Evolutionary conservation across 495 filamentous ascomycete species (phyloP).

Genomic region (Aspergillus conjunctus): DNA sequence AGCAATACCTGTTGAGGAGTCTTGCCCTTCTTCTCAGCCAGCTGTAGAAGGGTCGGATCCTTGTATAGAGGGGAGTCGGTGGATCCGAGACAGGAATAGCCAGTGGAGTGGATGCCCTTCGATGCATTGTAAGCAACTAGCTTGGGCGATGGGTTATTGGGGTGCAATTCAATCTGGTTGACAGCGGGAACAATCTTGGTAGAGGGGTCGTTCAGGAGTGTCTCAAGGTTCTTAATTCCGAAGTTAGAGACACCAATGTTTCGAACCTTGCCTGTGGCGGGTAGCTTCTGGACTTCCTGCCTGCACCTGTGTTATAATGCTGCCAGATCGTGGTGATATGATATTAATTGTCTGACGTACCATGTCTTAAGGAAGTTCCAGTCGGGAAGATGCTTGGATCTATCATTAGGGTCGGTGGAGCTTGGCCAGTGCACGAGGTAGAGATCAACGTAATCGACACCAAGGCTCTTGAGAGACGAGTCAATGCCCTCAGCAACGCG

Average conservation of each 20-base stretch:
- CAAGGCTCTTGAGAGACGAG: slow-evolving; percentile 67
- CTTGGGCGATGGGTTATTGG: slow-evolving; percentile 77
- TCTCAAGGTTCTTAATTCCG: slow-evolving; percentile 61
- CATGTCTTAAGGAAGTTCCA: slow-evolving; percentile 86
- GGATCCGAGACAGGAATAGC: slow-evolving; percentile 69
- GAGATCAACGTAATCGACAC: slow-evolving; percentile 77
- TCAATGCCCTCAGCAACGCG: slow-evolving; percentile 68
- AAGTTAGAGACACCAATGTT: slow-evolving; percentile 71
- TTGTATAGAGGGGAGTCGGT: slow-evolving; percentile 57
- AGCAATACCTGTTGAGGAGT: slow-evolving; percentile 70
- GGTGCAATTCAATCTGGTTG: slow-evolving; percentile 93
- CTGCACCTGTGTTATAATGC: slow-evolving; percentile 24
- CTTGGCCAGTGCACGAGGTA: slow-evolving; percentile 88
- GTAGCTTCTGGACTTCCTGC: slow-evolving; percentile 79
- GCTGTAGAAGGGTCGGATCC: slow-evolving; percentile 58
- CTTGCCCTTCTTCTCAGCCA: slow-evolving; percentile 67
- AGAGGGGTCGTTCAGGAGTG: slow-evolving; percentile 55
- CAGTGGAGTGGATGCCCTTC: slow-evolving; percentile 70
- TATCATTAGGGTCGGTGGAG: slow-evolving; percentile 59
- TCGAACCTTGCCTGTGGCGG: slow-evolving; percentile 75
- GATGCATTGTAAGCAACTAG: slow-evolving; percentile 69
- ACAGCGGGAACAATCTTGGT: slow-evolving; percentile 73
- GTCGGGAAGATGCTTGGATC: slow-evolving; percentile 60
- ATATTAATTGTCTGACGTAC: slow-evolving; percentile 31
- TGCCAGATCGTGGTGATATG: background rate